Percentiles rank a stretch among this genome's conserved stretches.
Conservation (phyloP, 2,329 filamentous ascomycete genomes). For the Cryphonectria radicalis region DNA sequence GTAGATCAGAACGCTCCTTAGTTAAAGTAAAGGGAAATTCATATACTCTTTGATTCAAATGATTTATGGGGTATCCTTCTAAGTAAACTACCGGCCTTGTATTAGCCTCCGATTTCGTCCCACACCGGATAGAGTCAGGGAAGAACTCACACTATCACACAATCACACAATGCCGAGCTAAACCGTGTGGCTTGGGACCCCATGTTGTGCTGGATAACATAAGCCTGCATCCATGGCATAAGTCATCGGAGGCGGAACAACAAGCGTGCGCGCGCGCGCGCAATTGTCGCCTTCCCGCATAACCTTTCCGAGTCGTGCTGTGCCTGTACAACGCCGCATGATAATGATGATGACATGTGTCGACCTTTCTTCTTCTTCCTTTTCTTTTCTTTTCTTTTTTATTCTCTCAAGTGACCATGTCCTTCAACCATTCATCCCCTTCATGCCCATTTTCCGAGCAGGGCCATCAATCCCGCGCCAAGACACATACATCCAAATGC, state of each 20-base stretch:
- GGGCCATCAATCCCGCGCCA: slow-evolving; percentile 51
- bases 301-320: not conserved
- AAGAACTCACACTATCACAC: slow-evolving; percentile 17
- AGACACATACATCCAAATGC: slow-evolving; percentile 45
- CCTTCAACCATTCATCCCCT: not conserved
- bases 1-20: slow-evolving; percentile 3
- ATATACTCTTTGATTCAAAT: slow-evolving; percentile 29
- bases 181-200: not conserved
- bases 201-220: slow-evolving; percentile 12
- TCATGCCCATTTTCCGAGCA: slow-evolving; percentile 56
- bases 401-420: not conserved
- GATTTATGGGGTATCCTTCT: slow-evolving; percentile 17
- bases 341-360: not conserved
- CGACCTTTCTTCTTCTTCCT: not conserved
- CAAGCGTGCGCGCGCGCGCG: no score
- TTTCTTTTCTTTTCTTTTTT: not conserved
- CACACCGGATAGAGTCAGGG: not conserved
- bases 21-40: slow-evolving; percentile 8
- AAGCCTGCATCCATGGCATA: not conserved
- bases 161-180: not conserved
- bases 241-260: not conserved
- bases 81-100: slow-evolving; percentile 12
- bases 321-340: not conserved
- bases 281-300: not conserved
- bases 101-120: slow-evolving; percentile 22